A percentile compares a stretch with the other conserved stretches of the same genome.
Evolutionary conservation across 2,329 filamentous ascomycete species (phyloP).

Genomic region (Diaporthe vaccinii): DNA sequence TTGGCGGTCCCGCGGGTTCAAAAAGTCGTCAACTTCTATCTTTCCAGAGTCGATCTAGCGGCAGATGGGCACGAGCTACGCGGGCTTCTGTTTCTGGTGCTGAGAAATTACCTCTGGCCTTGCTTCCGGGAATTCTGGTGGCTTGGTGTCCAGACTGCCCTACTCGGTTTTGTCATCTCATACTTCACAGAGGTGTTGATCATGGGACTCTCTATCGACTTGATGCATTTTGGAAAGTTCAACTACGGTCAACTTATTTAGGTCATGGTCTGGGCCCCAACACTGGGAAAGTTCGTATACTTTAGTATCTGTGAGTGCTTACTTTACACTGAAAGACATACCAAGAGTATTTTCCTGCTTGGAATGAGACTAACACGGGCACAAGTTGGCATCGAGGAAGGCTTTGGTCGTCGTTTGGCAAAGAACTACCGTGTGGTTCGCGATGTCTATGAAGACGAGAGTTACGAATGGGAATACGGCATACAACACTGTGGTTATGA

Average conservation of each 20-base stretch:
- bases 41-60: neutral
- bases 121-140: neutral
- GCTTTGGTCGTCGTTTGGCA: conserved; percentile 1
- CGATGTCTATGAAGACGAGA: neutral
- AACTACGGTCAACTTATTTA: neutral
- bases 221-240: neutral
- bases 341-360: no score
- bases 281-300: neutral
- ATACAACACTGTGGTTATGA: neutral
- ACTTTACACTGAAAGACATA: neutral
- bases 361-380: neutral
- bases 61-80: neutral
- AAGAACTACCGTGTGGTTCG: neutral
- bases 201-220: neutral
- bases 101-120: neutral
- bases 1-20: neutral
- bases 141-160: neutral
- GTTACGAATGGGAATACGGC: neutral
- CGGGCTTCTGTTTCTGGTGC: neutral
- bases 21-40: no score
- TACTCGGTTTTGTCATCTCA: neutral
- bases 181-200: neutral
- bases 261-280: neutral
- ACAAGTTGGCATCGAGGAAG: conserved; percentile 1
- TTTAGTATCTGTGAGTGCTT: neutral